Base-by-base conservation (phyloP, 2,329 filamentous ascomycete genomes). In the Coniochaeta ligniaria region DNA sequence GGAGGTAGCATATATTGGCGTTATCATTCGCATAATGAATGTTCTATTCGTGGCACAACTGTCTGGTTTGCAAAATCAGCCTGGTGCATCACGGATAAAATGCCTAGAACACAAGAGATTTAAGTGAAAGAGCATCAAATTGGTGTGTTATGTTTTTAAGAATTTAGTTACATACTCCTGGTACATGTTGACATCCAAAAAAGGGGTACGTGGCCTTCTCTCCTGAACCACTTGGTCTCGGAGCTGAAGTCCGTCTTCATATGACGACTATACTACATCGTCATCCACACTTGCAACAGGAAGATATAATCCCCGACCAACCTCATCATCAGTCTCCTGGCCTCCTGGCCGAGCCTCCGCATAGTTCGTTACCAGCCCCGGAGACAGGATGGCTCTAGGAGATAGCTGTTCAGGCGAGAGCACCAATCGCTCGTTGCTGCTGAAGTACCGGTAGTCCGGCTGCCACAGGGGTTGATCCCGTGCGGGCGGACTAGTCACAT, bases 1-100 rank as follows among this genome's bases (percentile, higher is more conserved):
- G 43, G 43, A 47, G 43, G 43, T 47, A 47, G 43, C 43, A 47
- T 47, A 12, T 24, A 41, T 24, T 24, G 43, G 43, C 43, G 43
- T 47, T 47, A 11, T 41, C 38, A 41, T 47, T 47, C 43, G 43
- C 43, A 47, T 47, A 47, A 47, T 47, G 20, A 22, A 47, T 22
- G 22, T 47, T 47, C 43, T 47, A 45, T 63, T 11, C 67, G 63
- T 36, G 28, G 31, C 8, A 68, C 71, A 63, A 71, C 70, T 60
- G 69, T 66, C 66, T 35, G 70, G 71, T 63, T 70, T 43, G 41
- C 5, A 11, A 47, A 47, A 22, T 6, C 12, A 12, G 35, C 12
- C 35, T 36, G 35, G 35, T 3, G 3, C 12, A 36, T 36, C 35
- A 36, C 7, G 12, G 35, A 3, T 9, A 36, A 36, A 7, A 36